Evolutionary conservation across 768 basidiomycete genomes (phyloP), one percentile per base, ranked within the genome.

Genomic region (Amanita jacksonii): DNA sequence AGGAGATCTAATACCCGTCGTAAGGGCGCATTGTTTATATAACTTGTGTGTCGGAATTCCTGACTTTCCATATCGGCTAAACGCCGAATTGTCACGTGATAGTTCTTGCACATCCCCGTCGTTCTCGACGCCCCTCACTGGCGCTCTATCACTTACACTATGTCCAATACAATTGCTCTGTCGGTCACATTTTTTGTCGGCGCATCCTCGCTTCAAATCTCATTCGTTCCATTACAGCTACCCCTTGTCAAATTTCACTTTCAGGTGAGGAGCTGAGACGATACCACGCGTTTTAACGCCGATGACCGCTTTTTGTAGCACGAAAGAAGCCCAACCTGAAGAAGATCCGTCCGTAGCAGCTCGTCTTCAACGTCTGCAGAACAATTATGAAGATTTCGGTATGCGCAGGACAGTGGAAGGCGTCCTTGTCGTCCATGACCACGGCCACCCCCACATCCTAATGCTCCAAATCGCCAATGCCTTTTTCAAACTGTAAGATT

Each of bases 391-490:
- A 59, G 89, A 94, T 62, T 91, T 83, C 62, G 96, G 96, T 7
- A 94, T 97, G 88, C 77, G 96, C 13, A 72, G 92, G 15, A 96
- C 94, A 0, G 93, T 96, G 6, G 93, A 96, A 57, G 90, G 80
- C 36, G 79, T 87, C 39, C 72, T 89, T 4, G 83, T 93, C 45
- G 91, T 92, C 4, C 89, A 96, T 63, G 92, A 97, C 59, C 93
- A 97, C 53, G 94, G 93, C 0, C 90, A 94, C 57, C 93, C 94
- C 1, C 94, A 99, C 56, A 90, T 98, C 49, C 78, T 99, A 52
- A 92, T 98, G 83, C 76, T 97, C 4, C 96, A 98, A 58, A 96
- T 99, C 58, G 96, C 93, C 16, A 97, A 96, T 61, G 91, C 92
- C 12, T 99, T 98, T 64, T 98, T 97, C 75, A 97, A 98, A 63